Evolutionary conservation across 1,284 basidiomycete genomes (phyloP).

Genomic region (Papiliotrema flavescens): DNA sequence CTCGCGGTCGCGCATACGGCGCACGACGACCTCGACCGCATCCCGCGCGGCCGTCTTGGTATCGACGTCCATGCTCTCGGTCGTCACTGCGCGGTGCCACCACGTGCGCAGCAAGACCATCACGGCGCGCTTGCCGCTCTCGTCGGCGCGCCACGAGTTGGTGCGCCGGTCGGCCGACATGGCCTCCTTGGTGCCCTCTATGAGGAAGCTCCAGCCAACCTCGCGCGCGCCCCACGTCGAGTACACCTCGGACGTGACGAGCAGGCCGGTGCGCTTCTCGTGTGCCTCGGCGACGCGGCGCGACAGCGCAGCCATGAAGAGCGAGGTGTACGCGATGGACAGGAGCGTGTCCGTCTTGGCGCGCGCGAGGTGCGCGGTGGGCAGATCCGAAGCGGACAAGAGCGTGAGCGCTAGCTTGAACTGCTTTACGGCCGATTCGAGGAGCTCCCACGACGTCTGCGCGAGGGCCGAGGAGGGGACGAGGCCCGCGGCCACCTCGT

Average conservation of each 20-base stretch:
- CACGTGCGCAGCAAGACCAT: conserved; percentile 40
- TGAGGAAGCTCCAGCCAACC: conserved; percentile 48
- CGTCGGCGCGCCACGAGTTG: conserved; percentile 40
- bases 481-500: conserved; percentile 14
- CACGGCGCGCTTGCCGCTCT: conserved; percentile 41
- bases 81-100: conserved; percentile 46
- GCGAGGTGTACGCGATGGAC: conserved; percentile 32
- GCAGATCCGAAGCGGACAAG: conserved; percentile 28
- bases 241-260: conserved; percentile 48
- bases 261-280: conserved; percentile 33
- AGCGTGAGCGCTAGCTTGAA: conserved; percentile 44
- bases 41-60: conserved; percentile 39
- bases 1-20: conserved; percentile 38
- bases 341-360: conserved; percentile 38
- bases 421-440: conserved; percentile 39
- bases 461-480: conserved; percentile 38
- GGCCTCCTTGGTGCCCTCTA: conserved; percentile 41
- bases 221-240: conserved; percentile 47
- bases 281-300: conserved; percentile 31
- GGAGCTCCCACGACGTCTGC: conserved; percentile 36
- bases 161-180: conserved; percentile 33
- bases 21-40: conserved; percentile 41
- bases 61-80: conserved; percentile 31
- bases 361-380: conserved; percentile 26
- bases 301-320: conserved; percentile 40